Evolutionary conservation across 768 basidiomycete species (phyloP).

Genomic region (Vararia minispora): DNA sequence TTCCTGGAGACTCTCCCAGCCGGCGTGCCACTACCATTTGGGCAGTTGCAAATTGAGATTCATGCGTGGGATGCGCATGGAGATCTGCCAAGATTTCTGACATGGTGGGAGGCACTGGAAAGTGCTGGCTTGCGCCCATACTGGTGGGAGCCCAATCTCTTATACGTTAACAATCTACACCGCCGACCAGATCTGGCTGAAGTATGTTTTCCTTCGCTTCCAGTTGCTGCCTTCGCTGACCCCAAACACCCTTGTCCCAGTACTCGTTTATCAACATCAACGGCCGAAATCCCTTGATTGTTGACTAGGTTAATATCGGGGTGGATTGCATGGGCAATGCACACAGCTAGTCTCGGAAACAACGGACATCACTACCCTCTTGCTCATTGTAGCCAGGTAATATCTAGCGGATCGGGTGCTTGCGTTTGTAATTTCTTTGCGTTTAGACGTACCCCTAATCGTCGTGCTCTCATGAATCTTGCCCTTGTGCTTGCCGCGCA

Average conservation of each 20-base stretch:
- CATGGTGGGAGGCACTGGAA: conserved; percentile 38
- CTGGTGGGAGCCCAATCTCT: conserved; percentile 30
- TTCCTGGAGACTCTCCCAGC: conserved; percentile 27
- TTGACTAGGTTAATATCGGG: too few relatives aligned
- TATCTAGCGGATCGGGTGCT: too few relatives aligned
- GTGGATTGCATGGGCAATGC: too few relatives aligned
- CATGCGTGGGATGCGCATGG: conserved; percentile 21
- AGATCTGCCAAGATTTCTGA: conserved; percentile 23
- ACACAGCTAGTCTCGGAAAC: too few relatives aligned
- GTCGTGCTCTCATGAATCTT: too few relatives aligned
- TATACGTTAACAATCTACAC: conserved; percentile 22
- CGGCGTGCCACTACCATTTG: conserved; percentile 31
- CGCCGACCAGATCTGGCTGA: conserved; percentile 20
- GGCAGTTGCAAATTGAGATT: conserved; percentile 36
- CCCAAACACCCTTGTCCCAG: conserved; percentile 10
- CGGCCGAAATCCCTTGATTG: conserved; percentile 7
- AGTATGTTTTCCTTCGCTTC: conserved; percentile 13
- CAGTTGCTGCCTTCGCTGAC: neutral
- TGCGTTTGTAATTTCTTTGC: too few relatives aligned
- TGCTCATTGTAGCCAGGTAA: too few relatives aligned
- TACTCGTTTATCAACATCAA: conserved; percentile 25
- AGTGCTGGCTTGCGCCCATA: conserved; percentile 35
- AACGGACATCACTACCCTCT: too few relatives aligned
- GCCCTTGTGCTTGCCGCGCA: too few relatives aligned
- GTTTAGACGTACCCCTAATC: too few relatives aligned